Evolutionary conservation across 257 asterid species (phyloP).

Genomic region (Dorcoceras hygrometricum): DNA sequence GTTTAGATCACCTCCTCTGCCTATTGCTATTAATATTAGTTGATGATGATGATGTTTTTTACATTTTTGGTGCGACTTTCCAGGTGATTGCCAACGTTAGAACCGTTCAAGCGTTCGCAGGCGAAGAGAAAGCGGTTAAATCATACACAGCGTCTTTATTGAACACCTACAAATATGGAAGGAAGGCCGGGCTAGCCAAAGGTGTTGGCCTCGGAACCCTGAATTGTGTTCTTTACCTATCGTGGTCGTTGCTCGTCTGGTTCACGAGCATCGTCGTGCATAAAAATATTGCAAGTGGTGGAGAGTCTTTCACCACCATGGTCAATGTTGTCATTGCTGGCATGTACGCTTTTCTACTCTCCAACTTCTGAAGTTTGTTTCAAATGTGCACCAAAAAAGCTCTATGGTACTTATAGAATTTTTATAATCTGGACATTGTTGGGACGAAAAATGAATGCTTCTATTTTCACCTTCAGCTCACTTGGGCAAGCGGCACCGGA

Average conservation of each 20-base stretch:
- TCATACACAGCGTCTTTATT: constrained; percentile 54
- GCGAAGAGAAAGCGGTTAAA: constrained; percentile 83
- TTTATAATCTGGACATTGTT: neutral
- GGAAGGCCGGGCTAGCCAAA: constrained; percentile 88
- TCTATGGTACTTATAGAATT: neutral
- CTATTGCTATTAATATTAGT: no score
- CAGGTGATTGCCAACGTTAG: constrained; percentile 90
- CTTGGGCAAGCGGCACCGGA: constrained; percentile 95
- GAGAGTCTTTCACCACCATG: constrained; percentile 95
- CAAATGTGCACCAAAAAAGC: neutral
- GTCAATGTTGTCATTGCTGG: constrained; percentile 97
- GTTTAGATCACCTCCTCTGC: no score
- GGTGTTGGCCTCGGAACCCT: constrained; percentile 91
- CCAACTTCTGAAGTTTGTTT: neutral
- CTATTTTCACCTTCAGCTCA: constrained; percentile 45
- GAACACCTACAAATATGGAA: constrained; percentile 71
- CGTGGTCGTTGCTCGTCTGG: constrained; percentile 98
- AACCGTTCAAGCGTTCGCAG: constrained; percentile 94
- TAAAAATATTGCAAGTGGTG: constrained; percentile 84
- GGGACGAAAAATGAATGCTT: neutral
- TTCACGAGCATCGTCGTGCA: constrained; percentile 91
- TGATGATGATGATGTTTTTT: neutral
- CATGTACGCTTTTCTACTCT: constrained; percentile 49
- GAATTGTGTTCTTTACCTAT: constrained; percentile 86
- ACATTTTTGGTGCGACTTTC: neutral